These are phyloP conservation scores for Epichloe scottii DNA, from an alignment of 2,329 filamentous ascomycete species.

Conservation along the genomic window DNA sequence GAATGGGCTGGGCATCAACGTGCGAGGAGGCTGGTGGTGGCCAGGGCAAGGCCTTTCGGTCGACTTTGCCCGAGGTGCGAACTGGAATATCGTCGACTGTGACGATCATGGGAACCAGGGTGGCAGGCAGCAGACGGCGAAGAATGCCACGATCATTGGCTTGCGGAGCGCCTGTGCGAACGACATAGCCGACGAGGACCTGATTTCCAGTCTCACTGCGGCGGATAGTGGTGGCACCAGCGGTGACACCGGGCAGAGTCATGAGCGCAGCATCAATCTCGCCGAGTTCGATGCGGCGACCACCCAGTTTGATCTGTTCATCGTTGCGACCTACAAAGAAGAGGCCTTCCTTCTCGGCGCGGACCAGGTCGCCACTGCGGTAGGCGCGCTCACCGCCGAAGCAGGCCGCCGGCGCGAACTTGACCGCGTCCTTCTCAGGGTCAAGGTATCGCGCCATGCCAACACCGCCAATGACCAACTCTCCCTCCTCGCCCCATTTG, in stretches of 20 bases:
- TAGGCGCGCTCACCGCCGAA: slow-evolving; percentile 13
- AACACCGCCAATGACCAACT: slow-evolving; percentile 13
- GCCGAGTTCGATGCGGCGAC: slow-evolving; percentile 16
- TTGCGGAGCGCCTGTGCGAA: background rate
- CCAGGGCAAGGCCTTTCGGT: slow-evolving; percentile 12
- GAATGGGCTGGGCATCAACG: slow-evolving; percentile 2
- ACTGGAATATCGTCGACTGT: slow-evolving; percentile 9
- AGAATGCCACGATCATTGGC: slow-evolving; percentile 5
- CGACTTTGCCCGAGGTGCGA: slow-evolving; percentile 12
- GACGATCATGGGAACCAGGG: slow-evolving; percentile 11
- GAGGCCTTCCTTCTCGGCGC: slow-evolving; percentile 11
- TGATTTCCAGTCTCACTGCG: slow-evolving; percentile 11
- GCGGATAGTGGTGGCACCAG: slow-evolving; percentile 9
- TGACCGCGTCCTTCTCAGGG: slow-evolving; percentile 9
- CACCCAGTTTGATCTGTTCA: slow-evolving; percentile 17
- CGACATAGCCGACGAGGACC: slow-evolving; percentile 12
- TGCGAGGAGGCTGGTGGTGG: slow-evolving; percentile 6
- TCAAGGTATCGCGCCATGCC: slow-evolving; percentile 13
- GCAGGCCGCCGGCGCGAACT: slow-evolving; percentile 10
- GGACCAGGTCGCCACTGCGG: slow-evolving; percentile 14
- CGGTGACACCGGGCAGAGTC: slow-evolving; percentile 10
- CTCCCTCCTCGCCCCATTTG: slow-evolving; percentile 17
- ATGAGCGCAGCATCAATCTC: slow-evolving; percentile 15
- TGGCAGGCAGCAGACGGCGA: slow-evolving; percentile 8
- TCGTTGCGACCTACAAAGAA: slow-evolving; percentile 16